Evolutionary conservation across 192 early-diverging fungal genomes (phyloP), one percentile per base, ranked within the genome.

Genomic region (Chytriomyces sp.): DNA sequence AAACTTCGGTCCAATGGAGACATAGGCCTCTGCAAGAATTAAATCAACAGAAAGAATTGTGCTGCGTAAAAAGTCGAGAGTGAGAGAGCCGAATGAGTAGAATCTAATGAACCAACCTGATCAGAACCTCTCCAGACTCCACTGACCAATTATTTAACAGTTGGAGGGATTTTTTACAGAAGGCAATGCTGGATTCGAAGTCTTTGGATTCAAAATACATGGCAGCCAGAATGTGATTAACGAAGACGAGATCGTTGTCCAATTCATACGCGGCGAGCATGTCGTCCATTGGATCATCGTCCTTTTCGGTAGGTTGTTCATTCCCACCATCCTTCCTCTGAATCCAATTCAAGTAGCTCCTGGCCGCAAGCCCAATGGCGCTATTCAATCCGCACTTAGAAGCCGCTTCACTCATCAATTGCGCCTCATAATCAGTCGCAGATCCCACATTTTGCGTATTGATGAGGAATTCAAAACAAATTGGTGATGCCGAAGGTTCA

Each of bases 21-120:
- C 32, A 55, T 78, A 78, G 26, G 76, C 56, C 55, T 63, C 38
- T 5, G 71, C 81, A 25, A 73, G 54, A 25, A 39, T 55, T 32
- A 76, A 28, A 39, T 73, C 66, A 34, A 74, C 39, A 8, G 71
- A 57, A 32, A 30, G 26, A 1, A 4, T 22, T 28, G 38, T 36
- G 39, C 38, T 74, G 39, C 2, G 22, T n/a, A 49, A 49, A 14
- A 22, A n/a, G 44, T 49, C 22, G 44, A 49, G 22, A 49, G 22
- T n/a, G 14, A 14, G 44, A n/a, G 17, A 49, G 17, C 22, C 22
- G 14, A 22, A 49, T 49, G 44, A 3, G 44, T 49, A 22, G 44
- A 49, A 3, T 49, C 3, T 14, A 49, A 49, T n/a, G 22, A 49
- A 0, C 44, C 44, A 14, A 49, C 44, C 17, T 49, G 14, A n/a